phyloP scores from a whole-genome alignment of 208 protist species.

The Wallacemonas sp. region DNA sequence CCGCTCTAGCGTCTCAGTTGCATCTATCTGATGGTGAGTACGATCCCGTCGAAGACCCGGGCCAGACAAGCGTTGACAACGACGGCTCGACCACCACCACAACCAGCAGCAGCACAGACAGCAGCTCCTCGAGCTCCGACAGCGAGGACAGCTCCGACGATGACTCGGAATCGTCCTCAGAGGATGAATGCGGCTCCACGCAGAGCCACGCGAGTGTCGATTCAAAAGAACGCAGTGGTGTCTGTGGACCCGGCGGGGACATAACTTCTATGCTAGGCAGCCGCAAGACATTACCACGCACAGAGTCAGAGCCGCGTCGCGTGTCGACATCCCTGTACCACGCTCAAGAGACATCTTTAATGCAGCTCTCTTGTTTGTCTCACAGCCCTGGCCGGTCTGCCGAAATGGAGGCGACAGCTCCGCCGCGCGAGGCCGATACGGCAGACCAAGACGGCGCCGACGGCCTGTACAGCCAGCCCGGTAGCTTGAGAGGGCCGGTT shows the following conservation, averaged over 20 bases:
- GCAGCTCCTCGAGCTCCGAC: not conserved
- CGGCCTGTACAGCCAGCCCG: not conserved
- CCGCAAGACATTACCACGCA: not conserved
- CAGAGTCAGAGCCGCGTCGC: not conserved
- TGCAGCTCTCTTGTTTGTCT: not conserved
- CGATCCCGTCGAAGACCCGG: not conserved
- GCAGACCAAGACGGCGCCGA: not conserved
- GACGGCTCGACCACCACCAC: not conserved
- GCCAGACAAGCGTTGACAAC: not conserved
- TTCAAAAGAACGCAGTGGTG: not conserved
- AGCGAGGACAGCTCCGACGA: not conserved
- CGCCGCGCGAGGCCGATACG: not conserved
- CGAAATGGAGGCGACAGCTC: not conserved
- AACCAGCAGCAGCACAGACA: not conserved
- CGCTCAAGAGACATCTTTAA: not conserved
- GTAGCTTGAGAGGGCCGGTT: not conserved
- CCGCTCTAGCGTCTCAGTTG: not conserved
- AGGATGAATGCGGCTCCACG: conserved; percentile 5
- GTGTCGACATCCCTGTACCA: not conserved
- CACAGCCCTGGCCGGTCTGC: not conserved
- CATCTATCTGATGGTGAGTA: not conserved
- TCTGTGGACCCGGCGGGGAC: not conserved
- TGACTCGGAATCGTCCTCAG: not conserved
- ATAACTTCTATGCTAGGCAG: conserved; percentile 7
- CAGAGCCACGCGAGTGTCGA: not conserved